phyloP scores from a whole-genome alignment of 2,329 filamentous ascomycete genomes.

The Epichloe amarillans region DNA sequence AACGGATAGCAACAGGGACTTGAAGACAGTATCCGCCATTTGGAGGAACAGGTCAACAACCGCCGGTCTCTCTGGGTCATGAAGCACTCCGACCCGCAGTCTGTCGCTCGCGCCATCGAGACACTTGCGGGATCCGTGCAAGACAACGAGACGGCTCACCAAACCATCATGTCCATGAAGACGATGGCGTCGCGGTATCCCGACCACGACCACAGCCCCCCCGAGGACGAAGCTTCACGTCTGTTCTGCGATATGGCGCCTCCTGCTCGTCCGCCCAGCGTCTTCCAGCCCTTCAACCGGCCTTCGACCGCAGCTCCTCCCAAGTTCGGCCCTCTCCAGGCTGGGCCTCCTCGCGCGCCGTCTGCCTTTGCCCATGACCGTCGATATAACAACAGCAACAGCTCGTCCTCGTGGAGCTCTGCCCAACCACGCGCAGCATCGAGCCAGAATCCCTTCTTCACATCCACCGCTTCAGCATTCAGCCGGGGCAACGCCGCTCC shows the following conservation, averaged over 20 bases:
- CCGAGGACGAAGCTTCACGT: neutral
- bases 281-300: conserved; percentile 13
- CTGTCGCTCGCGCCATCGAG: conserved; percentile 19
- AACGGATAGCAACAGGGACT: conserved; percentile 13
- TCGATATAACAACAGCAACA: conserved; percentile 4
- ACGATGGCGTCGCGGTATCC: conserved; percentile 2
- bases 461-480: conserved; percentile 6
- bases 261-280: conserved; percentile 12
- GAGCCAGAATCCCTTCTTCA: conserved; percentile 1
- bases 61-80: conserved; percentile 23
- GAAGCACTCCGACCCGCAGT: conserved; percentile 19
- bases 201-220: neutral
- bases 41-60: conserved; percentile 24
- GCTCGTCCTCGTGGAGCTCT: conserved; percentile 10
- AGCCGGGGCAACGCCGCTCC: neutral
- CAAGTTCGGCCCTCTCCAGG: conserved; percentile 19
- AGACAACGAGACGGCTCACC: conserved; percentile 14
- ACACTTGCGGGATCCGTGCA: conserved; percentile 17
- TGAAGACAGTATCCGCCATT: conserved; percentile 19
- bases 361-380: conserved; percentile 15
- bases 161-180: conserved; percentile 15
- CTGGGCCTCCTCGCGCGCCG: conserved; percentile 15
- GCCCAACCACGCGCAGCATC: conserved; percentile 7
- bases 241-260: neutral
- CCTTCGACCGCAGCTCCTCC: conserved; percentile 12